Base-by-base conservation (phyloP, 2,329 filamentous ascomycete species). In the Xylariaceae sp. region DNA sequence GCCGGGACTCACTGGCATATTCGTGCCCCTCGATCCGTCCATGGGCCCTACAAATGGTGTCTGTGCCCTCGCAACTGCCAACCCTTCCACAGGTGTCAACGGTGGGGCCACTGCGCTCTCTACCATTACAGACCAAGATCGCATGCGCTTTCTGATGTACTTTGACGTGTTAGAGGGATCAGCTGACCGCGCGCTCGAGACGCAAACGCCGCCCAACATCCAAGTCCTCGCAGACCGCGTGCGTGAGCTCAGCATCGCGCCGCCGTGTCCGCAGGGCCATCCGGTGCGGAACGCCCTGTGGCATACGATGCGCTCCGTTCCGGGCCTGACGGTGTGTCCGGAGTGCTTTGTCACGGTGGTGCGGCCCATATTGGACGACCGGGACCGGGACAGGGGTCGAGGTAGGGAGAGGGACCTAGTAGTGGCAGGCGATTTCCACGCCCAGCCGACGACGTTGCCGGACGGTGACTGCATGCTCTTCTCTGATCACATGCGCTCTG, bases 301-400 rank as follows among this genome's bases (percentile, higher is more conserved):
- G 89, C 81, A 94, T 59, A 80, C 76, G 39, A 87, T 94, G 59
- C 78, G 84, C 1, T 70, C 76, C 11, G 66, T 94, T 0, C 85
- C 84, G 0, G 76, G 88, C 33, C 78, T 95, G 53, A 88, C 84
- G 1, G 82, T 94, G 3, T 97, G 89, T 61, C 79, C 85, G 48
- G 86, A 90, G 60, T 97, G 89, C 60, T 95, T 85, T 58, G 76
- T 86, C 12, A 80, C 87, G 15, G 75, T 87, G 1, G 77, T 95
- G n/a, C 78, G 75, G 61, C 88, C 88, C 1, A 68, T 78, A 35
- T 63, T 81, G 2, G 67, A 71, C 19, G 66, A 26, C 15, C 63
- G 71, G 27, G 51, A 24, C 11, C 6, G 11, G 11, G 21, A 24
- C 6, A 6, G 21, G 7, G 21, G 11, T 11, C 6, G 11, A 24